These are phyloP conservation scores for Castanea sativa DNA, from an alignment of 306 rosid genomes.

Conservation along the genomic window DNA sequence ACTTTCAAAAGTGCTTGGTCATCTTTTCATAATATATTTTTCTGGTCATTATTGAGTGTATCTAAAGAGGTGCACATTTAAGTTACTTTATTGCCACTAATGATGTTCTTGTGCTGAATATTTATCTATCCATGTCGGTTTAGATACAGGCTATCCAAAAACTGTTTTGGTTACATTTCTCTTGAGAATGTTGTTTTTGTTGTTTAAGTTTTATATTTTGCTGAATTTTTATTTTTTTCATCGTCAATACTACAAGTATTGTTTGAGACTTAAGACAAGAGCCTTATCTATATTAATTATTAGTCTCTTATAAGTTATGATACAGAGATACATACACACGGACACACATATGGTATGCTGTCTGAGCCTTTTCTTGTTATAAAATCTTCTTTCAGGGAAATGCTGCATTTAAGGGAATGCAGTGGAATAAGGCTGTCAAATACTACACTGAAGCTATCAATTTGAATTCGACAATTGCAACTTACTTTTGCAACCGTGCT, in stretches of 20 bases:
- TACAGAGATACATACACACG: neutral
- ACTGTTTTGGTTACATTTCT: neutral
- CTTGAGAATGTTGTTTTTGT: neutral
- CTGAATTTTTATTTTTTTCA: neutral
- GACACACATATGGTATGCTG: neutral
- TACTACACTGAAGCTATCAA: slow-evolving; percentile 77
- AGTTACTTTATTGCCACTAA: neutral
- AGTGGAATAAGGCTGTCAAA: slow-evolving; percentile 73
- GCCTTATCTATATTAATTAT: neutral
- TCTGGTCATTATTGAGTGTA: neutral
- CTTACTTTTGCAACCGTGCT: slow-evolving; percentile 83
- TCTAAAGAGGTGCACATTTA: neutral
- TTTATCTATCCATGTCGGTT: neutral
- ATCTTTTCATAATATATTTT: too few species aligned
- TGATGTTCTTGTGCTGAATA: neutral
- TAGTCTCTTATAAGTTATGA: neutral
- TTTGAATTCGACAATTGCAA: slow-evolving; percentile 52
- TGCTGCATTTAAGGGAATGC: slow-evolving; percentile 73
- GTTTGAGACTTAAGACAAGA: neutral
- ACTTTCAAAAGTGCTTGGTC: too few species aligned
- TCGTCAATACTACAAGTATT: neutral
- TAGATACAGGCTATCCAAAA: neutral
- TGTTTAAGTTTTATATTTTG: neutral
- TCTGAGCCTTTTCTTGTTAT: neutral
- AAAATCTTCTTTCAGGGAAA: slow-evolving; percentile 60